Evolutionary conservation across 495 filamentous ascomycete genomes (phyloP).

Genomic region (Penicillium odoratum): DNA sequence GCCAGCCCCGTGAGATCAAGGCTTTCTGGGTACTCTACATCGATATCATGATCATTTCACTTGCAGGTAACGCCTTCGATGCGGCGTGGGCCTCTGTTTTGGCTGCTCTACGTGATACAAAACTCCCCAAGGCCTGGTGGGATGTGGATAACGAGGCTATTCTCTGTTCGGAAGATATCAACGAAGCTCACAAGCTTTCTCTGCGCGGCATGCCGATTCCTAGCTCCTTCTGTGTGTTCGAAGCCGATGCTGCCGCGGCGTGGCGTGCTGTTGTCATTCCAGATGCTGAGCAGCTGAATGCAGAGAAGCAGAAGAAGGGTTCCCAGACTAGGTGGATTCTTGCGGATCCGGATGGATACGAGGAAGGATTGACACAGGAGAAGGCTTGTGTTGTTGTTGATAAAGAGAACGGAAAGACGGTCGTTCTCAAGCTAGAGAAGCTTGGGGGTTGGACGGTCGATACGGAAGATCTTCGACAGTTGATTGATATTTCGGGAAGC

Average conservation of each 20-base stretch:
- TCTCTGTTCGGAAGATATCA: constrained; percentile 63
- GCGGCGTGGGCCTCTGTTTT: constrained; percentile 82
- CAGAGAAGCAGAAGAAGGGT: constrained; percentile 41
- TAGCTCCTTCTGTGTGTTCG: constrained; percentile 73
- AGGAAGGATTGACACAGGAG: constrained; percentile 81
- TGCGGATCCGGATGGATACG: constrained; percentile 84
- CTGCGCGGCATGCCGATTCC: constrained; percentile 66
- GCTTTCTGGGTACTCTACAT: constrained; percentile 95
- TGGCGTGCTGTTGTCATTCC: constrained; percentile 42
- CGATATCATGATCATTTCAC: constrained; percentile 83
- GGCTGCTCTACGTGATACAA: constrained; percentile 77
- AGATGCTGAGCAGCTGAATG: constrained; percentile 34
- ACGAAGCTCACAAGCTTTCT: constrained; percentile 49
- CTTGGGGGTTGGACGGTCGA: constrained; percentile 68
- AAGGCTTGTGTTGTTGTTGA: constrained; percentile 71
- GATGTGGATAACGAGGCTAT: constrained; percentile 78
- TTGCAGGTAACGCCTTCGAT: constrained; percentile 90
- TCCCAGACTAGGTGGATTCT: constrained; percentile 69
- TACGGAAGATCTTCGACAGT: constrained; percentile 50
- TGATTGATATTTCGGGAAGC: constrained; percentile 52
- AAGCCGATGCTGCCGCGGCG: constrained; percentile 54
- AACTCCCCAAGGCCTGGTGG: constrained; percentile 80
- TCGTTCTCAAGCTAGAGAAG: constrained; percentile 74
- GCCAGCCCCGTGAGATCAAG: constrained; percentile 55
- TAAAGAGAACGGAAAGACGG: constrained; percentile 53